These are phyloP conservation scores for Colletotrichum aenigma DNA, from an alignment of 2,329 filamentous ascomycete genomes.

Conservation along the genomic window DNA sequence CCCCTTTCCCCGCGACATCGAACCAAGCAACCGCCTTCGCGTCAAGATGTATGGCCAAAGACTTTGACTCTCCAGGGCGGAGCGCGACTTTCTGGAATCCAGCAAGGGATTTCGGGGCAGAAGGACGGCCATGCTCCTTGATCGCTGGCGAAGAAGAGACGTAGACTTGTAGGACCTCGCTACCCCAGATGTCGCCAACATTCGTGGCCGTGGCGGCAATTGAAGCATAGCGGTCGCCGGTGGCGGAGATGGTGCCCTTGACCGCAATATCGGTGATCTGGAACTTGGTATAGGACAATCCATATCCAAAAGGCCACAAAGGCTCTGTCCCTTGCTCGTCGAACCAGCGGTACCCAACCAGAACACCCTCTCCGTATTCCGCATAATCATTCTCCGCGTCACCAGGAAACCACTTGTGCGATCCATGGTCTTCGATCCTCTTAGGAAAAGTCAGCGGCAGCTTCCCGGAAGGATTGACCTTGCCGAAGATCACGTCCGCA, in stretches of 20 bases:
- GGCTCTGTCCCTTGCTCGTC: slow-evolving; percentile 47
- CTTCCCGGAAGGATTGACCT: slow-evolving; percentile 67
- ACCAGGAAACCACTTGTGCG: slow-evolving; percentile 62
- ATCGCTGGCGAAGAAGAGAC: slow-evolving; percentile 41
- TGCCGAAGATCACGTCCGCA: slow-evolving; percentile 67
- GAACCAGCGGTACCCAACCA: slow-evolving; percentile 71
- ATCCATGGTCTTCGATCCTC: slow-evolving; percentile 63
- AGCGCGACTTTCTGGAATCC: slow-evolving; percentile 19
- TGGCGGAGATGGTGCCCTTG: not conserved
- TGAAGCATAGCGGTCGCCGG: accelerated
- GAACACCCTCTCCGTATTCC: slow-evolving; percentile 70
- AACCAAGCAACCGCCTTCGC: slow-evolving; percentile 7
- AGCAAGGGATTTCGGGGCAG: slow-evolving; percentile 11
- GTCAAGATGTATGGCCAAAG: not conserved
- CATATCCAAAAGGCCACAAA: slow-evolving; percentile 69
- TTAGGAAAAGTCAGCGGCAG: slow-evolving; percentile 67
- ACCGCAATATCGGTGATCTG: slow-evolving; percentile 32
- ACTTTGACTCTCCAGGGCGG: not conserved
- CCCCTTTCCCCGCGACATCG: slow-evolving; percentile 2
- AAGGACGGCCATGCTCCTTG: not conserved
- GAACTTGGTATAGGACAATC: slow-evolving; percentile 71
- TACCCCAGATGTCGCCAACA: not conserved
- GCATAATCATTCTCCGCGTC: slow-evolving; percentile 45
- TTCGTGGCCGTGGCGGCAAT: not conserved
- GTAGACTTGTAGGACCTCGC: slow-evolving; percentile 32